Conservation (phyloP, 148 eudicot genomes). For the Silene latifolia region DNA sequence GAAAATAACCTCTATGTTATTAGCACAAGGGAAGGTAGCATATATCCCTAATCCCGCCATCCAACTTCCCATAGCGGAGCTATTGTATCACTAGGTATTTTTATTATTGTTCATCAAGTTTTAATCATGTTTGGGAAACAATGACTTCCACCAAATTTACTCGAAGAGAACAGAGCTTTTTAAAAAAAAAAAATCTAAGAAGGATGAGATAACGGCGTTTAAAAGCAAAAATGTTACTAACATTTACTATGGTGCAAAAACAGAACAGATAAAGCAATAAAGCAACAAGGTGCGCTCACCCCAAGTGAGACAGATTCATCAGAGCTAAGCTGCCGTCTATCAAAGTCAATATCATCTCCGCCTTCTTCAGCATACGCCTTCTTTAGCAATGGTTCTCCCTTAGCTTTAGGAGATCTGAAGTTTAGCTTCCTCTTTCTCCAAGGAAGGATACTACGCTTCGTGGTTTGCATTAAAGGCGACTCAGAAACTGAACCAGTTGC, state of each 20-base stretch:
- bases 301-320: slow-evolving; percentile 67
- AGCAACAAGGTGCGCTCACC: slow-evolving; percentile 41
- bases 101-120: no score
- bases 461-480: slow-evolving; percentile 37
- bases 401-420: slow-evolving; percentile 74
- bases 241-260: not conserved
- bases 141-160: no score
- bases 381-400: slow-evolving; percentile 83
- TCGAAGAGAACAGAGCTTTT: no score
- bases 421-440: slow-evolving; percentile 88
- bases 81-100: no score
- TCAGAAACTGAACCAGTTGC: slow-evolving; percentile 37
- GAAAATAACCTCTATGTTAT: no score
- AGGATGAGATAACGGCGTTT: not conserved
- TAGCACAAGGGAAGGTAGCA: no score
- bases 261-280: not conserved
- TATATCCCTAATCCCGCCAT: no score
- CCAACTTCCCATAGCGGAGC: no score
- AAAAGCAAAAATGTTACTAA: no score
- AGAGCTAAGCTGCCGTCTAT: slow-evolving; percentile 83
- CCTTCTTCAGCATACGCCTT: slow-evolving; percentile 89
- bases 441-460: slow-evolving; percentile 78
- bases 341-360: slow-evolving; percentile 91
- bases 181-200: not conserved
- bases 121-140: no score